phyloP scores from a whole-genome alignment of 371 early-diverging fungal species.

The Mortierella polycephala region DNA sequence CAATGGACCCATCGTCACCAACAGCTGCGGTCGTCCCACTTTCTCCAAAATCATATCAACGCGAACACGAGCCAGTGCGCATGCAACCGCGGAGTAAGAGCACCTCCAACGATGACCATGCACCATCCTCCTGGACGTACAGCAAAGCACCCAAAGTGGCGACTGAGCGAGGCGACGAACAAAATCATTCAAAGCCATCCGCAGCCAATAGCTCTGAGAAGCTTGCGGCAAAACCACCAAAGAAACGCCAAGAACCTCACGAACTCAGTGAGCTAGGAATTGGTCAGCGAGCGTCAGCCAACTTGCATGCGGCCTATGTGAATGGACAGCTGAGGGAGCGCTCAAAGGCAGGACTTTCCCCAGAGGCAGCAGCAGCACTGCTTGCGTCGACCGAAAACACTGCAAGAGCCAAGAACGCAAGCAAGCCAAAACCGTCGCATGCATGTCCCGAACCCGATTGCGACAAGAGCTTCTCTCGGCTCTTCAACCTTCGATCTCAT shows the following conservation, averaged over 20 bases:
- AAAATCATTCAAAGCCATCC: neutral
- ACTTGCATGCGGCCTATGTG: constrained; percentile 49
- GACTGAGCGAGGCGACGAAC: constrained; percentile 23
- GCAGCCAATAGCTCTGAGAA: neutral
- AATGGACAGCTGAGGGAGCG: constrained; percentile 40
- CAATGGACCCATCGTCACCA: constrained; percentile 36
- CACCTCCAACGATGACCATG: constrained; percentile 25
- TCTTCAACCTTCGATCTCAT: constrained; percentile 47
- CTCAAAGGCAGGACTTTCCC: constrained; percentile 27
- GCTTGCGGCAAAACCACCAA: neutral
- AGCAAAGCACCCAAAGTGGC: constrained; percentile 24
- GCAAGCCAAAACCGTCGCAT: constrained; percentile 40
- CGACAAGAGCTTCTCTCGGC: constrained; percentile 49
- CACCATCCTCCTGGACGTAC: constrained; percentile 34
- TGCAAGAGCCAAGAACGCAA: constrained; percentile 23
- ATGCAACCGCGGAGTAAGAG: constrained; percentile 27
- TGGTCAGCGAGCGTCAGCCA: constrained; percentile 48
- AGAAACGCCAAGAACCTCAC: constrained; percentile 39
- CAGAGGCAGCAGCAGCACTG: constrained; percentile 7
- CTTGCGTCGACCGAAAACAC: neutral
- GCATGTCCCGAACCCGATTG: constrained; percentile 44
- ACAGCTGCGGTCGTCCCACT: constrained; percentile 43
- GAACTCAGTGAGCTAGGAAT: constrained; percentile 50
- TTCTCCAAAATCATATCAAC: constrained; percentile 34
- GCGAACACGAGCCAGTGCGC: constrained; percentile 19